Conservation (phyloP, 2,329 filamentous ascomycete species). For the Coniochaeta hoffmannii region DNA sequence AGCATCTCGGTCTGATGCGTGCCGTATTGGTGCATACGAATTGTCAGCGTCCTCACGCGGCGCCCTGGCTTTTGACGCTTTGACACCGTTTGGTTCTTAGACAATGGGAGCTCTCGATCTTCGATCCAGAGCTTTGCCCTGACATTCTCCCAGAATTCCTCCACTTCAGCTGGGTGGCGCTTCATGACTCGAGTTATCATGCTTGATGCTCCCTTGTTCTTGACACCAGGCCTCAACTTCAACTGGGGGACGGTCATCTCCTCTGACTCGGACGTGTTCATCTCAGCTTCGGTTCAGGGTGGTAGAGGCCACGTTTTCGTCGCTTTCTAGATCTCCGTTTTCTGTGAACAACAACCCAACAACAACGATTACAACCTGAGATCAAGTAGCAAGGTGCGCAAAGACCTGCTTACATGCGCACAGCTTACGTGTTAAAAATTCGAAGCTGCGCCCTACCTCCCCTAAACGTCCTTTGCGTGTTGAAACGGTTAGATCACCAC, state of each 20-base stretch:
- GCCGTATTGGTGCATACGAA: neutral
- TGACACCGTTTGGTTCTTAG: neutral
- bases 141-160: neutral
- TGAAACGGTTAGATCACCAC: too few species aligned
- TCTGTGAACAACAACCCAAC: too few species aligned
- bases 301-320: neutral
- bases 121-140: neutral
- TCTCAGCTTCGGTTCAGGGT: neutral
- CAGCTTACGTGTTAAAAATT: too few species aligned
- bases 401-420: too few species aligned
- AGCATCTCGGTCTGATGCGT: neutral
- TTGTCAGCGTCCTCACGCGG: neutral
- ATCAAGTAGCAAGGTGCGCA: neutral
- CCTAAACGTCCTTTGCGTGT: too few species aligned
- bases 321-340: neutral
- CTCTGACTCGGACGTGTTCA: neutral
- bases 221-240: neutral
- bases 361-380: neutral
- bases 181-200: neutral
- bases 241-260: neutral
- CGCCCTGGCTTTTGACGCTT: neutral
- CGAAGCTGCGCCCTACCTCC: too few species aligned
- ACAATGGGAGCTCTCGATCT: neutral
- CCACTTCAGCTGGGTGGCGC: neutral
- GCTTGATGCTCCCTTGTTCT: neutral